These are phyloP conservation scores for Neurospora sp. DNA, from an alignment of 495 filamentous ascomycete species.

Conservation along the genomic window DNA sequence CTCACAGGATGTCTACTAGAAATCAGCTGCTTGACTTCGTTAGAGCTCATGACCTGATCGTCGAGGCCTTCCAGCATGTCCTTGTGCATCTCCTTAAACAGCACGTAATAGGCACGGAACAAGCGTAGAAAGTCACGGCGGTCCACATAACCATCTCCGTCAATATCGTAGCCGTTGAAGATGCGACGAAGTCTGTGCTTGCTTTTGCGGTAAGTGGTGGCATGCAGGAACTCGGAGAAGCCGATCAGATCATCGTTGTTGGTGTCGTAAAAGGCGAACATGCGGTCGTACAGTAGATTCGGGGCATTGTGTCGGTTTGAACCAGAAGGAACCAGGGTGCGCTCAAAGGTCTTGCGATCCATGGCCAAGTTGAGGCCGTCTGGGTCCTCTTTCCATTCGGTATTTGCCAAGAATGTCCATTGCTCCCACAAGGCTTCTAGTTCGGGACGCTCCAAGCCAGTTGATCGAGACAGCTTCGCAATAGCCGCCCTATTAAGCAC, in stretches of 20 bases:
- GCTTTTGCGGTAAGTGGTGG: conserved; percentile 69
- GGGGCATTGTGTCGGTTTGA: conserved; percentile 66
- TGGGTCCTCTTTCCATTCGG: conserved; percentile 76
- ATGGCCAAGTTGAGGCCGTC: conserved; percentile 70
- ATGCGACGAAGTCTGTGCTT: conserved; percentile 65
- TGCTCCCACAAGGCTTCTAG: conserved; percentile 93
- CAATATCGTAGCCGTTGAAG: conserved; percentile 85
- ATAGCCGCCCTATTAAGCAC: conserved; percentile 53
- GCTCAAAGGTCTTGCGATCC: conserved; percentile 81
- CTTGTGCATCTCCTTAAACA: conserved; percentile 73
- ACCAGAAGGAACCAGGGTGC: conserved; percentile 74
- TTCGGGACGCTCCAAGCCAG: conserved; percentile 69
- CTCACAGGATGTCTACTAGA: conserved; percentile 70
- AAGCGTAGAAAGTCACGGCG: conserved; percentile 85
- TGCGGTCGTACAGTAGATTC: conserved; percentile 86
- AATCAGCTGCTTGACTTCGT: conserved; percentile 62
- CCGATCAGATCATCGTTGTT: conserved; percentile 81
- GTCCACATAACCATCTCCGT: conserved; percentile 79
- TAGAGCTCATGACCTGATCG: conserved; percentile 64
- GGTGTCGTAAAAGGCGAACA: conserved; percentile 93
- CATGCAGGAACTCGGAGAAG: conserved; percentile 85
- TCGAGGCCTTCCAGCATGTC: conserved; percentile 77
- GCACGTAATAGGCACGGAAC: conserved; percentile 80
- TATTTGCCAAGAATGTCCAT: conserved; percentile 82
- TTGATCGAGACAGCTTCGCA: conserved; percentile 56